Evolutionary conservation across 1,139 yeast genomes (phyloP).

Genomic region (Kodamaea sp.): DNA sequence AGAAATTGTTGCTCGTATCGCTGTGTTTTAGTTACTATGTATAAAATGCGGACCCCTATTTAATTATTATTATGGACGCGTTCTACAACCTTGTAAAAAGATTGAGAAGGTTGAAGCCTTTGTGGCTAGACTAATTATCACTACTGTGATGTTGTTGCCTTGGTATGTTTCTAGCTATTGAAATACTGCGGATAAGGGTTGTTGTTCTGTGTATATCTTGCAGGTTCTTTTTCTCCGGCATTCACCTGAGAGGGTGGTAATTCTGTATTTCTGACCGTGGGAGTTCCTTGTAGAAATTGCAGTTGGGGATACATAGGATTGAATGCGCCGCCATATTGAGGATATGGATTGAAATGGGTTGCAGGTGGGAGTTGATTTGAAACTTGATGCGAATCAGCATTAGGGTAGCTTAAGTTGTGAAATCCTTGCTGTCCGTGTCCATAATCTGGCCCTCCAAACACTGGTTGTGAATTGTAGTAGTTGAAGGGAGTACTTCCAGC

Average conservation of each 20-base stretch:
- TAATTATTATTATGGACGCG: too few species aligned
- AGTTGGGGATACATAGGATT: not conserved
- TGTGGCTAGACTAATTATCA: too few species aligned
- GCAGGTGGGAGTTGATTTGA: not conserved
- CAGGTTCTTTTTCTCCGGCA: not conserved
- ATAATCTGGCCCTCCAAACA: slow-evolving; percentile 1
- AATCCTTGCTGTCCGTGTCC: not conserved
- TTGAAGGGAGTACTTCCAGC: slow-evolving; percentile 12
- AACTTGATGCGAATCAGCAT: too few species aligned
- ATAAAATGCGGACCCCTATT: too few species aligned
- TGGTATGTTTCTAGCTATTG: too few species aligned
- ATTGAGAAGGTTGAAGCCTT: too few species aligned
- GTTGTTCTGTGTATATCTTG: not conserved
- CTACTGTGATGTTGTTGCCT: too few species aligned
- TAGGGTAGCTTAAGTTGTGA: not conserved
- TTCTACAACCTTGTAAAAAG: too few species aligned
- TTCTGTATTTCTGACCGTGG: not conserved
- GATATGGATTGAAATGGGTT: not conserved
- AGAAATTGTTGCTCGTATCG: too few species aligned
- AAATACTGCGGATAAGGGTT: not conserved
- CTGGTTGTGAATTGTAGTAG: slow-evolving; percentile 6
- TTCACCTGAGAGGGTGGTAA: not conserved
- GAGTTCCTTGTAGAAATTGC: not conserved
- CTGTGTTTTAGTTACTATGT: too few species aligned
- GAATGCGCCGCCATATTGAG: not conserved